These are phyloP conservation scores for Diaporthe sp. DNA, from an alignment of 2,329 filamentous ascomycete genomes.

Conservation along the genomic window DNA sequence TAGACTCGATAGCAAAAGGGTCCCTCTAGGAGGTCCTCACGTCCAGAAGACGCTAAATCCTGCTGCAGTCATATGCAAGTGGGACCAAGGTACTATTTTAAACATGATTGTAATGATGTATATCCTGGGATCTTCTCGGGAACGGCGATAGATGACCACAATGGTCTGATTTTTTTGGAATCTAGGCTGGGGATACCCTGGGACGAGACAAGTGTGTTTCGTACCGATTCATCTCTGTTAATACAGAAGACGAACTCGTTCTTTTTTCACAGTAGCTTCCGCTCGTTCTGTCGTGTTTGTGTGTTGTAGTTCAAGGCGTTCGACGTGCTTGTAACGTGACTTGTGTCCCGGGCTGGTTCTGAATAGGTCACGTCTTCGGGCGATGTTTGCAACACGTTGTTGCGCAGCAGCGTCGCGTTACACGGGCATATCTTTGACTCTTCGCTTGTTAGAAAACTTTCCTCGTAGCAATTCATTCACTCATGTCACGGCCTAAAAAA, in stretches of 20 bases:
- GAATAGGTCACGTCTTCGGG: too few species aligned
- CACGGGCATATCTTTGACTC: too few species aligned
- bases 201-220: not conserved
- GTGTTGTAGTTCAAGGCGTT: not conserved
- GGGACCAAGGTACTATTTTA: not conserved
- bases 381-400: too few species aligned
- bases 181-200: not conserved
- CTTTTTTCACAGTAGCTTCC: not conserved
- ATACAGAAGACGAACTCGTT: not conserved
- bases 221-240: not conserved
- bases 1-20: not conserved
- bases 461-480: too few species aligned
- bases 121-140: not conserved
- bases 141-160: not conserved
- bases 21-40: too few species aligned
- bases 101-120: slow-evolving; percentile 10
- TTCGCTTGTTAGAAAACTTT: too few species aligned
- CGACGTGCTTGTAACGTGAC: not conserved
- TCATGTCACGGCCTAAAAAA: too few species aligned
- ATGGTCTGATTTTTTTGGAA: not conserved
- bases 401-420: too few species aligned
- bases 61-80: not conserved
- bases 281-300: not conserved
- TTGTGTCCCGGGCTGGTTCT: too few species aligned
- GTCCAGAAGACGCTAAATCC: not conserved